These are phyloP conservation scores for Dactylellina haptotyla DNA, from an alignment of 2,329 filamentous ascomycete genomes.

Conservation along the genomic window DNA sequence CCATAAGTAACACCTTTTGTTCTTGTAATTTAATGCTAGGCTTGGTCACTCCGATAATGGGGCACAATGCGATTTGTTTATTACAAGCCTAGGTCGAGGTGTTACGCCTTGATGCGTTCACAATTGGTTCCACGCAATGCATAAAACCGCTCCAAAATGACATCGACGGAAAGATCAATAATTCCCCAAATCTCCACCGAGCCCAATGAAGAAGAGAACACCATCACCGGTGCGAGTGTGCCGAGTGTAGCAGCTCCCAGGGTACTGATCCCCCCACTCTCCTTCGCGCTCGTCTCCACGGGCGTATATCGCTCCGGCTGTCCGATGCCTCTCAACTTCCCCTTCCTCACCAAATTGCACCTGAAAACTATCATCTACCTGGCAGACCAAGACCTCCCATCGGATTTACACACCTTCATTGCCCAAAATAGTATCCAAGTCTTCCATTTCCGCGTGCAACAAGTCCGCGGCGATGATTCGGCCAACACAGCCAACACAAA, in stretches of 20 bases:
- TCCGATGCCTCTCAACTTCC: conserved; percentile 57
- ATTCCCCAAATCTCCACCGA: not conserved
- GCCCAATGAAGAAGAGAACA: not conserved
- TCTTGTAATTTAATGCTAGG: too few relatives aligned
- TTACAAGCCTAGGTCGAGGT: not conserved
- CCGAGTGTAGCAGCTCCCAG: not conserved
- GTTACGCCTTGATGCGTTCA: not conserved
- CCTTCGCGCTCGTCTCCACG: conserved; percentile 56
- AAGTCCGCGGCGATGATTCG: conserved; percentile 20
- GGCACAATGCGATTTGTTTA: too few relatives aligned
- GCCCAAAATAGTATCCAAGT: conserved; percentile 50
- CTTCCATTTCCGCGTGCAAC: conserved; percentile 49
- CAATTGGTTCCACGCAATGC: not conserved
- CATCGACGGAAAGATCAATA: not conserved
- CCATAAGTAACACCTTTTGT: too few relatives aligned
- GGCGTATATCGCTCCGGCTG: conserved; percentile 57
- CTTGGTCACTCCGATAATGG: too few relatives aligned
- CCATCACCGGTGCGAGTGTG: not conserved
- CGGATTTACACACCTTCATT: conserved; percentile 54
- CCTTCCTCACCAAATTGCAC: conserved; percentile 56
- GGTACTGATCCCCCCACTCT: conserved; percentile 56
- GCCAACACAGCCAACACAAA: conserved; percentile 16
- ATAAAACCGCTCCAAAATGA: conserved; percentile 1
- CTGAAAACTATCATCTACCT: conserved; percentile 57
- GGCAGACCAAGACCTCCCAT: conserved; percentile 55